Evolutionary conservation across 2,329 filamentous ascomycete genomes (phyloP), one percentile per base, ranked within the genome.

Genomic region (Grosmannia clavigera): DNA sequence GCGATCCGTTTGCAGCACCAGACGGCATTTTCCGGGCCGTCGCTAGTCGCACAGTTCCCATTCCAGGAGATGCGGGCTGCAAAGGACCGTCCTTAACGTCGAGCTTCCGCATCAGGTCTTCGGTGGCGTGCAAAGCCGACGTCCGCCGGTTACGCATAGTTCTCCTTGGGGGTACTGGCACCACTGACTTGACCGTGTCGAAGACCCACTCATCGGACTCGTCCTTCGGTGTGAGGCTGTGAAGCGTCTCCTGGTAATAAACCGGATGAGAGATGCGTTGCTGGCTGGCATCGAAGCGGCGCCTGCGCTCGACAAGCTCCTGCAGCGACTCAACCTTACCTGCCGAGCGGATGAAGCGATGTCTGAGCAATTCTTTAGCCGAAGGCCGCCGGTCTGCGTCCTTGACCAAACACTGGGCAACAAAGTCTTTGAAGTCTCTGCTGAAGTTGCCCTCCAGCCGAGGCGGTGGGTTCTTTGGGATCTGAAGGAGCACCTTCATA

Each of bases 201-300:
- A 97, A 97, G 2, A 95, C 87, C 92, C 92, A 97, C 64, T 89
- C 92, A 64, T 96, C 90, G 19, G 88, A 79, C 5, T 91, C 86
- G 46, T 82, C 78, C 65, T 78, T 83, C 2, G 82, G 79, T 2
- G 81, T 79, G 59, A 95, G 81, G 10, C 82, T 85, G 66, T 87
- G 83, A 56, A 97, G 78, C 3, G 92, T 96, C 74, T 97, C 92
- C 67, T 96, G 92, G 72, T 97, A 97, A 73, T 92, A 95, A 67
- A 88, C 88, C 1, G 87, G 81, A 67, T 90, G 87, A 60, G 81
- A 83, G 58, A 83, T 82, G 61, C 84, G 80, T 63, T 83, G 85
- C 64, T 84, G 83, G 64, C 85, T 84, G 53, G 86, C 86, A 70
- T 96, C 90, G 76, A 83, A 95, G 70, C 88, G 84, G 68, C 92